Evolutionary conservation across 768 basidiomycete genomes (phyloP).

Genomic region (Amanita fuliginea): DNA sequence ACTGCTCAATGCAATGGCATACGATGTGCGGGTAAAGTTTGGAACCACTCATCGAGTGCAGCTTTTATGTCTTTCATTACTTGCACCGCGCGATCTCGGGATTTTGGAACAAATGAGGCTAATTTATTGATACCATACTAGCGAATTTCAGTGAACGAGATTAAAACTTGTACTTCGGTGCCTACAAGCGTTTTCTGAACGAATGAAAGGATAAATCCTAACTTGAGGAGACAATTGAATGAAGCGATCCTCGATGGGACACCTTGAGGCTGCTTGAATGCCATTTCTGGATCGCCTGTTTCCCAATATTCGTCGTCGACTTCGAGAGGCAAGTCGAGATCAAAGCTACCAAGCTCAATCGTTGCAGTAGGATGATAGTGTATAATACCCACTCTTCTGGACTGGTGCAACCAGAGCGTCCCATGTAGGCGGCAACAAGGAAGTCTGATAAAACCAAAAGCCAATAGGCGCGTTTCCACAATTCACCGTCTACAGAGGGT

Average conservation of each 20-base stretch:
- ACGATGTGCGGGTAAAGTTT: slow-evolving; percentile 60
- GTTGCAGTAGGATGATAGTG: not conserved
- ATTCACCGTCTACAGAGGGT: slow-evolving; percentile 47
- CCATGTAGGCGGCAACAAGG: slow-evolving; percentile 38
- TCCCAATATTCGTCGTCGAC: slow-evolving; percentile 81
- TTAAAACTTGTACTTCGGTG: slow-evolving; percentile 5
- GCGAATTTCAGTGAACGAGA: not conserved
- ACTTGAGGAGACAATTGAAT: slow-evolving; percentile 55
- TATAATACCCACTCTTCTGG: slow-evolving; percentile 52
- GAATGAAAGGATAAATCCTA: slow-evolving; percentile 63
- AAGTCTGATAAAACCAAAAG: slow-evolving; percentile 52
- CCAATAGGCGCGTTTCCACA: slow-evolving; percentile 79
- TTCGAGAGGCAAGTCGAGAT: slow-evolving; percentile 71
- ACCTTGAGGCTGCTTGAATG: slow-evolving; percentile 59
- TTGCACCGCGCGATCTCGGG: slow-evolving; percentile 41
- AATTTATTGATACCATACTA: slow-evolving; percentile 69
- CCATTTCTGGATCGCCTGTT: slow-evolving; percentile 29
- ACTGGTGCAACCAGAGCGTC: slow-evolving; percentile 42
- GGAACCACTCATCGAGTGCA: slow-evolving; percentile 64
- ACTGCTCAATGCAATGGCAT: slow-evolving; percentile 14
- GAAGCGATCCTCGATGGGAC: slow-evolving; percentile 45
- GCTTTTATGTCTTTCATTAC: slow-evolving; percentile 58
- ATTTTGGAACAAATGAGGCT: slow-evolving; percentile 38
- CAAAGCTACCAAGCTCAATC: slow-evolving; percentile 44
- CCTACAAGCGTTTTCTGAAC: slow-evolving; percentile 58